Base-by-base conservation (phyloP, 768 basidiomycete species). In the Trametes villosa region DNA sequence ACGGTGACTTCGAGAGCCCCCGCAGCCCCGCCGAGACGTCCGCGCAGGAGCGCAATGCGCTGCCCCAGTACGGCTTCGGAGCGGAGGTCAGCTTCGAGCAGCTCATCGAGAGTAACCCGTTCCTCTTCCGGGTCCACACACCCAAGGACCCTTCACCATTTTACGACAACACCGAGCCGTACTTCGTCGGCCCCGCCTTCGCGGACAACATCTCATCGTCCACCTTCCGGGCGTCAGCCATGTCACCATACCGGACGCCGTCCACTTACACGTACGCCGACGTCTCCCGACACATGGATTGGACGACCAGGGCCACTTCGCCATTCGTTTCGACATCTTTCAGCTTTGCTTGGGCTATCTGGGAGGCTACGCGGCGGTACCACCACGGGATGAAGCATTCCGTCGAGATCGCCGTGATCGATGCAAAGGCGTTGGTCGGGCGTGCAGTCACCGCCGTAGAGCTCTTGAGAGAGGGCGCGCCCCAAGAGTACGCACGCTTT, bases 51-150 rank as follows among this genome's bases (percentile, higher is more conserved):
- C 66, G 63, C 41, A 59, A 62, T 49, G 68, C 63, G 36, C 79
- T 90, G 48, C 89, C 90, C 53, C 91, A 90, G 72, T 87, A 87
- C 67, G 89, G 90, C 53, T 91, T 91, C 70, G 82, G 85, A 42
- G 69, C 82, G 42, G 83, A 87, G 64, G 74, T 81, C 70, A 77
- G 84, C 42, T 92, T 92, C 69, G 81, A 83, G 53, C 76, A 74
- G 34, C 82, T 92, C 44, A 74, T 87, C 64, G 75, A 81, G 53
- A 77, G 80, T 54, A 92, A 91, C 70, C 85, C 82, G 33, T 91
- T 90, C 74, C 81, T 92, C 67, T 92, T 89, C 77, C 88, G 91
- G 42, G 84, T 92, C 15, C 86, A 92, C 70, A 91, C 89, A 34
- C 90, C 90, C 29, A 89, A 85, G 69, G 79, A 81, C 57, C 79